Evolutionary conservation across 441 rosid genomes (phyloP), one percentile per base, ranked within the genome.

Genomic region (Pelargonium myrrhifolium): DNA sequence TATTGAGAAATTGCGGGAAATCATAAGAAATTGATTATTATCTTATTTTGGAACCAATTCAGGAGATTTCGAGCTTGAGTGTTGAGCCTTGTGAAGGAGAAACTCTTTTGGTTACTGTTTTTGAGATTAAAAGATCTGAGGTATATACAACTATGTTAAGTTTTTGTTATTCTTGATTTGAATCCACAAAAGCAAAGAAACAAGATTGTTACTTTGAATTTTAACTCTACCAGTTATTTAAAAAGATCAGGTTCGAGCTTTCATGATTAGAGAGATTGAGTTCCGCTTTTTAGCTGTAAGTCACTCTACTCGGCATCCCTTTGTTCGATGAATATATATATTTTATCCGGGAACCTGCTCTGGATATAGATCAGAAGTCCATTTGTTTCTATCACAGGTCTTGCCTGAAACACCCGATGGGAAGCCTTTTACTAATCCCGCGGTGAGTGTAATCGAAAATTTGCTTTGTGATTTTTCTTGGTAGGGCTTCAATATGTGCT

Each of bases 21-120:
- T n/a, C n/a, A n/a, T n/a, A n/a, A n/a, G n/a, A n/a, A n/a, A n/a
- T n/a, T n/a, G n/a, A n/a, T n/a, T n/a, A n/a, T n/a, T n/a, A n/a
- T 11, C 7, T 43, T 43, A 10, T 10, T 10, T 43, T 47, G 31
- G 31, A 28, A 28, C 20, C 8, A 51, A n/a, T 76, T 76, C 87
- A 91, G 99, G 96, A 93, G 76, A 84, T 89, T 67, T 88, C 97
- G 67, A 88, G 96, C 81, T 83, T 91, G 77, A 87, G 96, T 60
- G 96, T 84, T 70, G 99, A 93, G 85, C 85, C 87, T 24, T 91
- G 81, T 71, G 87, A 83, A 72, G 89, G 87, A 6, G 93, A 89
- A 75, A 87, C 79, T 65, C 85, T 93, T 10, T 62, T 91, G 49
- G 89, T 89, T 42, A 82, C 93, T n/a, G 96, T 88, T 72, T 93